phyloP scores from a whole-genome alignment of 2,329 filamentous ascomycete species.

The Pseudogymnoascus sp. region DNA sequence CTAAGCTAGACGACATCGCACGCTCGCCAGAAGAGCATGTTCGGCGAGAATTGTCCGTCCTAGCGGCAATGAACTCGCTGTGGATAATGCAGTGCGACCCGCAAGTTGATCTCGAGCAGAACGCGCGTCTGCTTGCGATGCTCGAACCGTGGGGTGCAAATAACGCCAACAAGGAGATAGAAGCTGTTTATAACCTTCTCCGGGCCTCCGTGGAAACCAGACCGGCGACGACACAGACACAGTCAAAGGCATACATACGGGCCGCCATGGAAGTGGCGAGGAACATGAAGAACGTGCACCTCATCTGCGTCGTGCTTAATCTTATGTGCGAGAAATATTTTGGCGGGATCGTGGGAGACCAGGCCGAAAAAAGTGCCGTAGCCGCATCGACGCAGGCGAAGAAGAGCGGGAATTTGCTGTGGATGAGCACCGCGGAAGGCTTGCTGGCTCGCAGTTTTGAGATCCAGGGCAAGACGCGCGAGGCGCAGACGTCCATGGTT shows the following conservation, averaged over 20 bases:
- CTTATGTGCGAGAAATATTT: conserved; percentile 73
- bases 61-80: conserved; percentile 61
- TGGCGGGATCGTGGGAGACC: conserved; percentile 58
- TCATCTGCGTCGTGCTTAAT: conserved; percentile 74
- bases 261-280: conserved; percentile 64
- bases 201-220: conserved; percentile 59
- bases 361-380: conserved; percentile 68
- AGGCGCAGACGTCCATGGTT: conserved; percentile 40
- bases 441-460: conserved; percentile 72
- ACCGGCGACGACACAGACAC: conserved; percentile 60
- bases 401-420: conserved; percentile 63
- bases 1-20: conserved; percentile 28
- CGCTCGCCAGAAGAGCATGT: conserved; percentile 40
- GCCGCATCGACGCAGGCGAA: conserved; percentile 62
- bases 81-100: conserved; percentile 63
- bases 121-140: conserved; percentile 54
- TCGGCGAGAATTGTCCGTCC: conserved; percentile 56
- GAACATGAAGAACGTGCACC: conserved; percentile 65
- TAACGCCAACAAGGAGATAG: conserved; percentile 68
- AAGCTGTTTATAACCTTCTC: conserved; percentile 70
- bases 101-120: conserved; percentile 50
- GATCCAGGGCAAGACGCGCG: conserved; percentile 56
- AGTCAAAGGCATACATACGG: conserved; percentile 72
- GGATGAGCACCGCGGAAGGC: conserved; percentile 74
- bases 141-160: conserved; percentile 61